Evolutionary conservation across 495 filamentous ascomycete species (phyloP), one percentile per base, ranked within the genome.

Genomic region (Penicillium mononematosum): DNA sequence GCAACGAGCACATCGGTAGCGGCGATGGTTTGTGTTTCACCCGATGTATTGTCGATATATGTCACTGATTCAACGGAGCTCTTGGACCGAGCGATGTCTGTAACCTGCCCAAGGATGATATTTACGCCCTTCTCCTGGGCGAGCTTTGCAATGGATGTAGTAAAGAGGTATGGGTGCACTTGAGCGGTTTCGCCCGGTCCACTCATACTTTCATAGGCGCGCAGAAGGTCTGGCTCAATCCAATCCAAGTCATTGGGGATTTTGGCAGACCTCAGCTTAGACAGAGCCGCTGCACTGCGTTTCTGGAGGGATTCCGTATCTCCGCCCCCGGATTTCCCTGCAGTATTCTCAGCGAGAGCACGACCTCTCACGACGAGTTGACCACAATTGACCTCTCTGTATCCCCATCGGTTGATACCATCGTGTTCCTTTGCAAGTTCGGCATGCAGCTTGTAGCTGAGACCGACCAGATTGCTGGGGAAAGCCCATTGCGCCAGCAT

Each of bases 401-500:
- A 98, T 0, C 92, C 94, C 94, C 94, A 98, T 70, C 82, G 74
- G 41, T 88, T 80, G 60, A 81, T 84, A 12, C 94, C 94, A 56
- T 81, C 81, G 65, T 98, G 91, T 66, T 94, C 89, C 25, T 81
- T 80, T n/a, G 95, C 89, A 7, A 98, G 78, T 56, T 96, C 83
- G 14, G 83, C 81, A 65, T 98, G 94, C 10, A 97, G 78, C 45
- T 81, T 79, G 75, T 89, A 98, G 58, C 89, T 94, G 51, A 98
- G 76, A 2, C 90, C 89, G 1, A 97, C 94, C 55, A 98, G 83
- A 63, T 81, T 88, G 59, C 70, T 80, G 1, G 94, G 94, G 65
- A 97, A 96, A 11, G 94, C 94, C 94, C 94, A 98, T 41, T 92
- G 78, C 1, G 86, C 94, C 17, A 98, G 77, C 12, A 98, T 81